Conservation (phyloP, 352 stramenopile genomes). For the Globisporangium polare region DNA sequence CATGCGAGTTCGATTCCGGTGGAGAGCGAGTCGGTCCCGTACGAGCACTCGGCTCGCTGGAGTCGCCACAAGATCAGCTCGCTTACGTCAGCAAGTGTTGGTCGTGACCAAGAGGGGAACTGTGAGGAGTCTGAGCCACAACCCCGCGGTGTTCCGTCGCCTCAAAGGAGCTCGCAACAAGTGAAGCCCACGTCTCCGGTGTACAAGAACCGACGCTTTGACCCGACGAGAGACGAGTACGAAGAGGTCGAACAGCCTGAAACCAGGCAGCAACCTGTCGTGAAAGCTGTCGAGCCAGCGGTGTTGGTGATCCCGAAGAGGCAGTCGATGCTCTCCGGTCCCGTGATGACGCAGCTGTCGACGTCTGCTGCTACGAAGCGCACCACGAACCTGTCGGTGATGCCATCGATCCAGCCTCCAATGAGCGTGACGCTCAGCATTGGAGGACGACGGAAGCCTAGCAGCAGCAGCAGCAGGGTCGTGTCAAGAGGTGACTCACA, state of each 20-base stretch:
- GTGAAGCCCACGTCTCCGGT: background rate
- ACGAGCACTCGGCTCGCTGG: background rate
- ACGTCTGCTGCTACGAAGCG: background rate
- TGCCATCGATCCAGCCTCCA: slow-evolving; percentile 6
- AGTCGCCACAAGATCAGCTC: slow-evolving; percentile 1
- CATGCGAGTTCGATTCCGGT: background rate
- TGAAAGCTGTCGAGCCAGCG: background rate
- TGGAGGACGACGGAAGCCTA: background rate
- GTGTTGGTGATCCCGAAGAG: slow-evolving; percentile 1
- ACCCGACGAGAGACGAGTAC: background rate
- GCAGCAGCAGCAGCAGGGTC: background rate
- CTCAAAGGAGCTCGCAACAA: background rate
- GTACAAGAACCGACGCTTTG: background rate
- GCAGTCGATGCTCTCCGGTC: background rate
- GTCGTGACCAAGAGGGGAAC: background rate
- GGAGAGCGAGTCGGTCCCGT: background rate
- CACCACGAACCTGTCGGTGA: background rate
- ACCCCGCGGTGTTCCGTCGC: background rate
- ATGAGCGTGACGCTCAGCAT: slow-evolving; percentile 11
- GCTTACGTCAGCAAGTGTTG: background rate
- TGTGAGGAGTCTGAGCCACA: background rate
- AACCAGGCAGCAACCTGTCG: background rate
- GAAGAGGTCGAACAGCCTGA: background rate
- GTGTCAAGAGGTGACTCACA: background rate
- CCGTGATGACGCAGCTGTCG: background rate